Evolutionary conservation across 108 stramenopile genomes (phyloP).

Genomic region (Epithemia pelagica): DNA sequence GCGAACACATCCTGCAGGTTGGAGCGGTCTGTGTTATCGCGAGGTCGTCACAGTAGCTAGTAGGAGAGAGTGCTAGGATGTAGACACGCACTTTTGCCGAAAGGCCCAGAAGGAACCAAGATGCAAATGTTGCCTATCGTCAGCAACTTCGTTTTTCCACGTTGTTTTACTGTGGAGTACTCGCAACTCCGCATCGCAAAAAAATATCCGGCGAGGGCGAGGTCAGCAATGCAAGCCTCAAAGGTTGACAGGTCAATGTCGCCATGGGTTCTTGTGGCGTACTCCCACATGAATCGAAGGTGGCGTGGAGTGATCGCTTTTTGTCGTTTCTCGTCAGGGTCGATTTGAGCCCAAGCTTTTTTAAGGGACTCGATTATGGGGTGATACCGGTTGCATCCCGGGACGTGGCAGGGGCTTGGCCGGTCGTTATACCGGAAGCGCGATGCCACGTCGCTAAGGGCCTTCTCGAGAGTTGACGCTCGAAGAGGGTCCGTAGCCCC

Average conservation of each 20-base stretch:
- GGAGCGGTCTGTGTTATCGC: background rate
- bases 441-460: background rate
- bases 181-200: background rate
- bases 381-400: background rate
- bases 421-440: conserved; percentile 1
- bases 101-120: background rate
- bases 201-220: background rate
- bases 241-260: background rate
- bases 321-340: background rate
- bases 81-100: background rate
- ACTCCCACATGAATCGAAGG: background rate
- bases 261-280: too few relatives aligned
- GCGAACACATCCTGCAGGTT: too few relatives aligned
- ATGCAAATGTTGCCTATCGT: background rate
- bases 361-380: background rate
- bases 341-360: background rate
- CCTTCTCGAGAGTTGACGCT: background rate
- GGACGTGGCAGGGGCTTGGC: background rate
- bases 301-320: background rate
- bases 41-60: too few relatives aligned
- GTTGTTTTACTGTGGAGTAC: background rate
- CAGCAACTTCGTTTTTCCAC: background rate
- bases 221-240: background rate
- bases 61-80: background rate
- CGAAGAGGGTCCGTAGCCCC: background rate